A percentile compares a stretch with the other conserved stretches of the same genome.
phyloP scores from a whole-genome alignment of 202 grass and related monocot genomes.

The Schoenoplectus triqueter region DNA sequence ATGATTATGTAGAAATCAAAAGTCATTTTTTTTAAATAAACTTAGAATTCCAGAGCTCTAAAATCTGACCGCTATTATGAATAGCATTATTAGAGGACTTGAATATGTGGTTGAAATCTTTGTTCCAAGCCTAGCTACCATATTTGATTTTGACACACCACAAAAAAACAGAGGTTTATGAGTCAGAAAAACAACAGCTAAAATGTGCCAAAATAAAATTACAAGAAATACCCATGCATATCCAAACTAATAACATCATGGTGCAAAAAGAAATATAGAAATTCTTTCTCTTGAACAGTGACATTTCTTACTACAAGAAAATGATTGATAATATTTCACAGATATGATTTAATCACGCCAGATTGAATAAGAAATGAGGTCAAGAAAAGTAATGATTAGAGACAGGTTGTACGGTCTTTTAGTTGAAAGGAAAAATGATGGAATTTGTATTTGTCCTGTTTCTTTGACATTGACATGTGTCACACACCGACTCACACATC shows the following conservation, averaged over 20 bases:
- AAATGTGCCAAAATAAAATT: background rate
- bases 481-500: background rate
- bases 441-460: slow-evolving; percentile 21
- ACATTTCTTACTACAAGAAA: background rate
- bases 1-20: background rate
- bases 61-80: background rate
- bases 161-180: background rate
- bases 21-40: background rate
- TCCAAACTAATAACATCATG: background rate
- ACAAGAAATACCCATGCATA: slow-evolving; percentile 15
- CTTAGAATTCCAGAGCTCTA: background rate
- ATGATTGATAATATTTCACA: background rate
- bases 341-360: background rate
- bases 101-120: slow-evolving; percentile 17
- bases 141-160: slow-evolving; percentile 37
- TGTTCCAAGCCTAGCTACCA: slow-evolving; percentile 12
- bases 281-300: background rate
- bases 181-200: slow-evolving; percentile 24
- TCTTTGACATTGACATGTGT: slow-evolving; percentile 8
- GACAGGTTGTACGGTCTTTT: background rate
- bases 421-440: background rate
- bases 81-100: background rate
- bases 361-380: slow-evolving; percentile 12
- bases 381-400: slow-evolving; percentile 16
- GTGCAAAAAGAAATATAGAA: background rate